A percentile compares a stretch with the other conserved stretches of the same genome.
Conservation (phyloP, 108 stramenopile genomes). For the Pseudonitzschia multistriata region DNA sequence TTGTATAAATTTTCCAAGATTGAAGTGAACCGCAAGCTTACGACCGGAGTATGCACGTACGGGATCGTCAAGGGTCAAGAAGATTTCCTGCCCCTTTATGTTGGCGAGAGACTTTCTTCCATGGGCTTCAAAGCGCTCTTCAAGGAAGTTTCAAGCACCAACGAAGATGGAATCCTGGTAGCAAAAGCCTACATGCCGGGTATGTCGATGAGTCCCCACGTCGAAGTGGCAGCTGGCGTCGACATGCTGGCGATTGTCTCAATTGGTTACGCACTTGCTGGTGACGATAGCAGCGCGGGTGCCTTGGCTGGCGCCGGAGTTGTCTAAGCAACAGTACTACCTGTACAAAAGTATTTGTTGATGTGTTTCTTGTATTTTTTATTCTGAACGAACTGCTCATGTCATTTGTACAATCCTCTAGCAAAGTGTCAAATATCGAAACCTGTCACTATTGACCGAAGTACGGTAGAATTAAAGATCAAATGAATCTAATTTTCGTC, state of each 20-base stretch:
- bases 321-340: too few species aligned
- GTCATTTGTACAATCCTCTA: too few species aligned
- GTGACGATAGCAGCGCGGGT: conserved; percentile 11
- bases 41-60: conserved; percentile 8
- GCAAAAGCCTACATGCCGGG: conserved; percentile 11
- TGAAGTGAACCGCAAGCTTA: not conserved
- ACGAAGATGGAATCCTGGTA: not conserved
- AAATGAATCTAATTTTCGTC: too few species aligned
- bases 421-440: too few species aligned
- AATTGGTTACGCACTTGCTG: conserved; percentile 16
- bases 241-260: conserved; percentile 19
- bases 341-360: too few species aligned
- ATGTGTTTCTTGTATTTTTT: too few species aligned
- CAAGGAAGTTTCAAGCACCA: conserved; percentile 12
- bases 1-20: conserved; percentile 4
- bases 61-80: conserved; percentile 10
- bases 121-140: conserved; percentile 12
- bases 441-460: too few species aligned
- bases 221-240: conserved; percentile 7
- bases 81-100: not conserved
- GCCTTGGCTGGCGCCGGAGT: conserved; percentile 24
- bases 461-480: too few species aligned
- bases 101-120: conserved; percentile 8
- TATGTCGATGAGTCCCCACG: conserved; percentile 12
- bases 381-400: too few species aligned